A percentile compares a stretch with the other conserved stretches of the same genome.
These are phyloP conservation scores for Colletotrichum tanaceti DNA, from an alignment of 2,329 filamentous ascomycete genomes.

Conservation along the genomic window DNA sequence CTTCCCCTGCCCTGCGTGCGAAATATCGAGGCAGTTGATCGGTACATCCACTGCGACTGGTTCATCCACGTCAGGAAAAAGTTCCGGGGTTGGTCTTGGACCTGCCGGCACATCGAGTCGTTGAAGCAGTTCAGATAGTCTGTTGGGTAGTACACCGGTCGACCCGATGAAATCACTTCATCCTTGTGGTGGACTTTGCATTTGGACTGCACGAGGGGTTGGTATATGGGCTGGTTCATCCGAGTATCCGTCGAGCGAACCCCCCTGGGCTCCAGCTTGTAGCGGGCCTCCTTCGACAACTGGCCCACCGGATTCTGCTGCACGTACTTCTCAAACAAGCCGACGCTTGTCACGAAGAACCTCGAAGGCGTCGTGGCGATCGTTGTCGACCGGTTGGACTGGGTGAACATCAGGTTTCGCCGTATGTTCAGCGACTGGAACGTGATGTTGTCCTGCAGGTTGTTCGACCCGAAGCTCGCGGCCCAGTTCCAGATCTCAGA, in stretches of 20 bases:
- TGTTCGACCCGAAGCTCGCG: neutral
- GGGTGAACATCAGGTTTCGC: neutral
- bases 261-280: neutral
- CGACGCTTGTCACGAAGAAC: neutral
- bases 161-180: neutral
- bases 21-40: neutral
- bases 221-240: slow-evolving; percentile 2
- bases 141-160: neutral
- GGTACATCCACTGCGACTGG: neutral
- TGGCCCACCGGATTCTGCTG: neutral
- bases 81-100: neutral
- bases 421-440: neutral
- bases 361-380: slow-evolving; percentile 5
- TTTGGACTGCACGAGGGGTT: slow-evolving; percentile 15
- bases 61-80: neutral
- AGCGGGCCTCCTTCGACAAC: neutral
- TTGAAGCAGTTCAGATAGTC: neutral
- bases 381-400: neutral
- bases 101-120: neutral
- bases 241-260: neutral
- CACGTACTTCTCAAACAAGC: slow-evolving; percentile 3
- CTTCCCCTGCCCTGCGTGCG: neutral
- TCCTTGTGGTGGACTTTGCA: slow-evolving; percentile 1
- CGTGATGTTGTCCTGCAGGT: neutral
- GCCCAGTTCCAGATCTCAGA: slow-evolving; percentile 7